Evolutionary conservation across 2,329 filamentous ascomycete genomes (phyloP).

Genomic region (Botrytis squamosa): DNA sequence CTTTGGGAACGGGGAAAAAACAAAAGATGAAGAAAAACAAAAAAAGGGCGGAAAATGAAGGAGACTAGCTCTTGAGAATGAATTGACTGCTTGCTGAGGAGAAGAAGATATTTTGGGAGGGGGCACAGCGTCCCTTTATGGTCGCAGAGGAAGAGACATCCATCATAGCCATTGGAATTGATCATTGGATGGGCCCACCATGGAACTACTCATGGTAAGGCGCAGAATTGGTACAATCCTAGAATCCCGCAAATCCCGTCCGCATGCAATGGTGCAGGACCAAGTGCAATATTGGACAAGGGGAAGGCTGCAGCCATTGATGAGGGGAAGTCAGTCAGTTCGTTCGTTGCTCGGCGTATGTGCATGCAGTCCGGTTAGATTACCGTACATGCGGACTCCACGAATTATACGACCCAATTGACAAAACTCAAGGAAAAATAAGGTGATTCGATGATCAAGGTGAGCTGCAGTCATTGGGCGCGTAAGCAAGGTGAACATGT

Average conservation of each 20-base stretch:
- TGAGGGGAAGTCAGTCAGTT: slow-evolving; percentile 12
- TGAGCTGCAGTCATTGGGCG: slow-evolving; percentile 24
- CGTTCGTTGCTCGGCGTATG: slow-evolving; percentile 1
- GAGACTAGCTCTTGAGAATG: slow-evolving; percentile 50
- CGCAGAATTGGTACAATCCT: slow-evolving; percentile 2
- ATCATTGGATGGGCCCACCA: slow-evolving; percentile 18
- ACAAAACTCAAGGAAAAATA: neutral
- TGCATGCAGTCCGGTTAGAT: slow-evolving; percentile 18
- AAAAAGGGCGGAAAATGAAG: slow-evolving; percentile 50
- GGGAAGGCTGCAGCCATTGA: slow-evolving; percentile 17
- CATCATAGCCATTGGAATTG: slow-evolving; percentile 11
- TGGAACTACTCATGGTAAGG: slow-evolving; percentile 16
- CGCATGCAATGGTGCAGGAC: slow-evolving; percentile 4
- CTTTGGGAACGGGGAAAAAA: slow-evolving; percentile 43
- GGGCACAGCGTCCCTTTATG: slow-evolving; percentile 35
- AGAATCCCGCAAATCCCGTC: slow-evolving; percentile 1
- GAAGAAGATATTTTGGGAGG: slow-evolving; percentile 34
- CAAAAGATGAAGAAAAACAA: slow-evolving; percentile 43
- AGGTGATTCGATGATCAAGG: slow-evolving; percentile 18
- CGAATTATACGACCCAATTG: slow-evolving; percentile 11
- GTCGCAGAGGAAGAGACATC: slow-evolving; percentile 17
- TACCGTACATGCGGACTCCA: slow-evolving; percentile 17
- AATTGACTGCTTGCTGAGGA: slow-evolving; percentile 66
- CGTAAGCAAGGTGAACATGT: slow-evolving; percentile 25
- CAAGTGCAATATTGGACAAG: slow-evolving; percentile 9